These are phyloP conservation scores for Pilobolus umbonatus DNA, from an alignment of 192 early-diverging fungal genomes.

Conservation along the genomic window DNA sequence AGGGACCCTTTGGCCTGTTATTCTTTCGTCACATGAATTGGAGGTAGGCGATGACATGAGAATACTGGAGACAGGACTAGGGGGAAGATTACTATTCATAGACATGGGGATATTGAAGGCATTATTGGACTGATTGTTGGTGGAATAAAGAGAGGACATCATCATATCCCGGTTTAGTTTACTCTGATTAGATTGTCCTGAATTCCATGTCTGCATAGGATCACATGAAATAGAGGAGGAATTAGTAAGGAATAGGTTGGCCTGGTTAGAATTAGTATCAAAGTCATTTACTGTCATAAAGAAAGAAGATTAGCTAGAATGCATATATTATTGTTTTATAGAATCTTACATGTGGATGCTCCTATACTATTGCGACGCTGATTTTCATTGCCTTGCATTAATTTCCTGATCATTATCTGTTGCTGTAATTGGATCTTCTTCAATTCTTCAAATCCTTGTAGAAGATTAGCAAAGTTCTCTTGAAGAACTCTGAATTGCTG, in stretches of 20 bases:
- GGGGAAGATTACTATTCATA: background rate
- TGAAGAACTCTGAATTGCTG: constrained; percentile 41
- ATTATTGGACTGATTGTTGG: background rate
- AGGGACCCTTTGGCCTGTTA: no score
- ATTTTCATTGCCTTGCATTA: constrained; percentile 1
- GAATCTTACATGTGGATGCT: background rate
- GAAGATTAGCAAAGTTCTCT: constrained; percentile 9
- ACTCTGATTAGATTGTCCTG: background rate
- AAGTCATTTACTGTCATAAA: constrained; percentile 3
- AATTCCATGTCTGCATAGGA: background rate
- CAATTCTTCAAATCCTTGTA: constrained; percentile 11
- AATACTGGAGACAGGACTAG: background rate
- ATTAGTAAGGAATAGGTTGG: constrained; percentile 1
- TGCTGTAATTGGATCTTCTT: constrained; percentile 15
- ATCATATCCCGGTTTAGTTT: constrained; percentile 1
- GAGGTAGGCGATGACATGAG: background rate
- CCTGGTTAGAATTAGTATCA: background rate
- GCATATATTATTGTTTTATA: background rate
- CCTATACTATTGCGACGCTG: no score
- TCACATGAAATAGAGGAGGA: background rate
- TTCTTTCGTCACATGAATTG: no score
- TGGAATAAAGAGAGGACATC: background rate
- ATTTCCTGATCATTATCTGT: constrained; percentile 4
- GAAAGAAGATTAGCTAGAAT: background rate
- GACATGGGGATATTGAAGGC: background rate